Conservation (phyloP, 139 green algal genomes). For the Deuterostichococcus epilithicus region DNA sequence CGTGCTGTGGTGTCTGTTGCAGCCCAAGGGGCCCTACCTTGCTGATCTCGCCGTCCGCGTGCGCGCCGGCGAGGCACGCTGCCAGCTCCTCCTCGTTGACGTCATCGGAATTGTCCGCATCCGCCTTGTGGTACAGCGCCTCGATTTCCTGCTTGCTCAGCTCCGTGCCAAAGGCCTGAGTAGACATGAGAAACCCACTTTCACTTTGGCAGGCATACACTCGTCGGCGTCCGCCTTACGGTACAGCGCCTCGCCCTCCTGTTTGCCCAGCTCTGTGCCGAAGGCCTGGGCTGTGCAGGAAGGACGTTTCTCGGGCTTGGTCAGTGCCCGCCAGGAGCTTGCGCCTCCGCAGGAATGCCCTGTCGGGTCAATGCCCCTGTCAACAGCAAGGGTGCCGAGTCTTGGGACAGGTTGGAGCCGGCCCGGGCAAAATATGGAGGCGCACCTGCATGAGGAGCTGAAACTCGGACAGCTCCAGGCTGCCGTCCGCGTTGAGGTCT, state of each 20-base stretch:
- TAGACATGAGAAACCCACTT: background rate
- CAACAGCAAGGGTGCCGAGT: background rate
- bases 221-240: conserved; percentile 15
- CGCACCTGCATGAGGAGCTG: conserved; percentile 22
- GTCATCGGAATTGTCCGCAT: conserved; percentile 7
- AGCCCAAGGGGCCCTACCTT: too few relatives aligned
- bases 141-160: conserved; percentile 19
- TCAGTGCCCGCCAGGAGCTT: background rate
- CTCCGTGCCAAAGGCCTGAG: conserved; percentile 27
- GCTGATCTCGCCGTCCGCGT: conserved; percentile 3
- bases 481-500: conserved; percentile 31
- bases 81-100: conserved; percentile 27
- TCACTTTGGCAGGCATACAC: background rate
- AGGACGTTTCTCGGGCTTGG: background rate
- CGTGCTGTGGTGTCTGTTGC: background rate
- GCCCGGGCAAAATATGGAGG: background rate
- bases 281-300: conserved; percentile 19
- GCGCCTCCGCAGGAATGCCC: background rate
- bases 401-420: background rate
- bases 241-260: conserved; percentile 29
- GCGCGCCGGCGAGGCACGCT: conserved; percentile 4
- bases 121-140: conserved; percentile 22
- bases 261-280: conserved; percentile 15
- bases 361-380: background rate
- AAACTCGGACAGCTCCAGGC: conserved; percentile 28